Conservation (phyloP, 805 yeast species). For the Saccharomycopsis capsularis region DNA sequence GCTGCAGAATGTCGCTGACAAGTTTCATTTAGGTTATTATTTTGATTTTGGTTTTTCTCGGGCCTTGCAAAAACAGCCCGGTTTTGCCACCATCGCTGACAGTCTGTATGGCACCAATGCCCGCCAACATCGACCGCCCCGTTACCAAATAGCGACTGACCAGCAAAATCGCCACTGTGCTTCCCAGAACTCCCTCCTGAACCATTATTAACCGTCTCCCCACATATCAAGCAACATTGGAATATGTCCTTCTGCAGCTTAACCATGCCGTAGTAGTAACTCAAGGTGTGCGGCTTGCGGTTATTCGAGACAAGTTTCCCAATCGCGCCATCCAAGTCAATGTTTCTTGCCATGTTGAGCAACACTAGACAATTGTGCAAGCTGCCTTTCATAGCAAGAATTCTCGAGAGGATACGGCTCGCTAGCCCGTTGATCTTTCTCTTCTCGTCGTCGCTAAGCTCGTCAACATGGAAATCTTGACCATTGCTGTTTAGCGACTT, state of each 20-base stretch:
- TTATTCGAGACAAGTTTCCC: background rate
- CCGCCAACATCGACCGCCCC: background rate
- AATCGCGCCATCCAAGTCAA: background rate
- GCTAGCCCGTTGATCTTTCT: background rate
- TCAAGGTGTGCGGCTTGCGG: background rate
- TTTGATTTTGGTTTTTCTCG: too few species aligned
- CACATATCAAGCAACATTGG: constrained; percentile 4
- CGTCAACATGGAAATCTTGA: background rate
- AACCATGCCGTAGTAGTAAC: background rate
- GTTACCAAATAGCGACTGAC: background rate
- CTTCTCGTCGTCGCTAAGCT: background rate
- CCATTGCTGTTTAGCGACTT: background rate
- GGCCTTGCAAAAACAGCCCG: background rate
- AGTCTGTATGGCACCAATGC: background rate
- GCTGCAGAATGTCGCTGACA: too few species aligned
- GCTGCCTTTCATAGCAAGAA: background rate
- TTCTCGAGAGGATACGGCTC: background rate
- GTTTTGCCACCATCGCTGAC: background rate
- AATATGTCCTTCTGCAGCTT: background rate
- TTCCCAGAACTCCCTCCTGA: background rate
- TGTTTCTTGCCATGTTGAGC: background rate
- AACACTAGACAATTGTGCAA: constrained; percentile 5
- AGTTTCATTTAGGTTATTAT: too few species aligned
- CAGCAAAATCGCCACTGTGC: background rate
- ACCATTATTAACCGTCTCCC: background rate